Percentiles rank a stretch among this genome's conserved stretches.
These are phyloP conservation scores for Galium porrigens DNA, from an alignment of 305 asterid species.

Conservation along the genomic window DNA sequence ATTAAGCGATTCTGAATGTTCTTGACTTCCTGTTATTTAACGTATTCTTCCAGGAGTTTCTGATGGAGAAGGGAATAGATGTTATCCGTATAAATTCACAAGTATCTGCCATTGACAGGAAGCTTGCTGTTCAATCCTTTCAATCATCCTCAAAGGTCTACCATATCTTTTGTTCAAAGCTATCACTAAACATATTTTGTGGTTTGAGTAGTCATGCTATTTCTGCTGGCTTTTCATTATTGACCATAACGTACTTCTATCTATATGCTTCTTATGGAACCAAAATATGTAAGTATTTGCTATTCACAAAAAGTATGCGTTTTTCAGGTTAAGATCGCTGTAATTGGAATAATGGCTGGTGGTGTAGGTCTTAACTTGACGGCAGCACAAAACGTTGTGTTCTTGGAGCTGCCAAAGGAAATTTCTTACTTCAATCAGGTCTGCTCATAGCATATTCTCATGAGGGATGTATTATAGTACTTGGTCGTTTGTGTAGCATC, in stretches of 20 bases:
- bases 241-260: neutral
- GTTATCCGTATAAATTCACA: conserved; percentile 74
- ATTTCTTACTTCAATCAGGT: conserved; percentile 81
- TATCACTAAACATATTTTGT: neutral
- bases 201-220: neutral
- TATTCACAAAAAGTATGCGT: neutral
- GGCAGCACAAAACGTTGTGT: conserved; percentile 73
- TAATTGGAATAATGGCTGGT: conserved; percentile 89
- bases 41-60: conserved; percentile 40
- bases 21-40: neutral
- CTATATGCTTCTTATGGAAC: neutral
- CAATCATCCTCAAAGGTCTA: conserved; percentile 63
- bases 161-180: conserved; percentile 9
- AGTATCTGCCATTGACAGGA: conserved; percentile 45
- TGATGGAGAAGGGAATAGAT: conserved; percentile 54
- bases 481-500: conserved; percentile 2
- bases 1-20: neutral
- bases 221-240: conserved; percentile 2
- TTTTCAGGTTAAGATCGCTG: conserved; percentile 65
- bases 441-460: conserved; percentile 9
- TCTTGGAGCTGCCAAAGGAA: conserved; percentile 67
- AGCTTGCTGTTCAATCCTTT: conserved; percentile 56
- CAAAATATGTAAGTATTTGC: neutral
- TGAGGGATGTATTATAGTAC: neutral
- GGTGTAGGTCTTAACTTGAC: conserved; percentile 83